Evolutionary conservation across 2,329 filamentous ascomycete genomes (phyloP).

Genomic region (Aspergillus intermedius): DNA sequence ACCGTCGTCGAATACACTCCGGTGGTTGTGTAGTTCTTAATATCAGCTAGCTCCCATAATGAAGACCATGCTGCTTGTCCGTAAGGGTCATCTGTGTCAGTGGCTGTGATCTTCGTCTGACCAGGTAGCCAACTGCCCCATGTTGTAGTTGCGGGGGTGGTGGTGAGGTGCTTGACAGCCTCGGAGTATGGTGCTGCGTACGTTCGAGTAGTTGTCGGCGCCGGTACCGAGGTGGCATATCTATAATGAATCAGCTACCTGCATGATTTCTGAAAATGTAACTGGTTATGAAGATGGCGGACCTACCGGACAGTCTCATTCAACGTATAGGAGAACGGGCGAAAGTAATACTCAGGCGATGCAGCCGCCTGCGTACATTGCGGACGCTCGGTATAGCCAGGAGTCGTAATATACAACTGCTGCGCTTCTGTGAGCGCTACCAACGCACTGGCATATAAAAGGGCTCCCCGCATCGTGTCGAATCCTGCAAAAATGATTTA

Average conservation of each 20-base stretch:
- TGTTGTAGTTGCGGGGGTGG: slow-evolving; percentile 20
- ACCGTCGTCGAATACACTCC: slow-evolving; percentile 48
- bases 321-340: slow-evolving; percentile 23
- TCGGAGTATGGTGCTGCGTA: slow-evolving; percentile 23
- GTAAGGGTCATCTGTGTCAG: slow-evolving; percentile 24
- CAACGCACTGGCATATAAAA: not conserved
- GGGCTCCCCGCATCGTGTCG: no score
- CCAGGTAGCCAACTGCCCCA: slow-evolving; percentile 32
- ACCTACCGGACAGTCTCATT: slow-evolving; percentile 22
- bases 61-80: slow-evolving; percentile 33
- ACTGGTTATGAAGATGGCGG: not conserved
- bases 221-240: slow-evolving; percentile 25
- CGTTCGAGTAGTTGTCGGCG: slow-evolving; percentile 22
- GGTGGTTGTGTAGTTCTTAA: slow-evolving; percentile 28
- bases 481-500: no score
- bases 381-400: slow-evolving; percentile 14
- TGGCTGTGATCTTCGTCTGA: slow-evolving; percentile 20
- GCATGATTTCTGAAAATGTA: not conserved
- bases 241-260: slow-evolving; percentile 7
- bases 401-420: slow-evolving; percentile 22
- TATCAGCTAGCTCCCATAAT: slow-evolving; percentile 24
- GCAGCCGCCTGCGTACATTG: slow-evolving; percentile 18
- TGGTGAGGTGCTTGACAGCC: slow-evolving; percentile 17
- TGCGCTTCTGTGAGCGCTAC: slow-evolving; percentile 10
- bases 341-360: slow-evolving; percentile 18